These are phyloP conservation scores for Pythium scleroteichum DNA, from an alignment of 352 stramenopile species.

Conservation along the genomic window DNA sequence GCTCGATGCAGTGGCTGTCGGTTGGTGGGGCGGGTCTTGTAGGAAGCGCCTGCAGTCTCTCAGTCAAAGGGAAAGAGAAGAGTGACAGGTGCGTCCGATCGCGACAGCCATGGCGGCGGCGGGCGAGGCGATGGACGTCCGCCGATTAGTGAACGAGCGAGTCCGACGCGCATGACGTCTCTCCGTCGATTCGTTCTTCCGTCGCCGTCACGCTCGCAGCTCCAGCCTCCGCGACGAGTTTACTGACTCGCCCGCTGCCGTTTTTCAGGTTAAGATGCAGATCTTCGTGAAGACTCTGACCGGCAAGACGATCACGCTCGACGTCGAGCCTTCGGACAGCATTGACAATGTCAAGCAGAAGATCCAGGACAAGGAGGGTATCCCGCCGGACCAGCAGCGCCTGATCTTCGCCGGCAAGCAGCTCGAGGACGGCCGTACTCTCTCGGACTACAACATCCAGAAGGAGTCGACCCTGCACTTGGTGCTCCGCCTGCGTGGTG, in stretches of 20 bases:
- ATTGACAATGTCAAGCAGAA: conserved; percentile 99
- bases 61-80: conserved; percentile 39
- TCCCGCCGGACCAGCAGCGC: conserved; percentile 93
- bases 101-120: conserved; percentile 6
- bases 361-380: conserved; percentile 94
- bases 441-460: conserved; percentile 39
- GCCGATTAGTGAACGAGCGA: too few species aligned
- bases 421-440: conserved; percentile 30
- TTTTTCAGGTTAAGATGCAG: conserved; percentile 84
- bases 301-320: conserved; percentile 96
- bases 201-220: not conserved
- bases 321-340: conserved; percentile 96
- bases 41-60: conserved; percentile 27
- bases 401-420: conserved; percentile 37
- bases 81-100: conserved; percentile 30
- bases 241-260: not conserved
- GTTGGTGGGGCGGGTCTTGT: conserved; percentile 23
- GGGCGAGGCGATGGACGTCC: too few species aligned
- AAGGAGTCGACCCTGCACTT: conserved; percentile 96
- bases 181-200: too few species aligned
- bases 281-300: conserved; percentile 99
- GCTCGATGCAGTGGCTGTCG: conserved; percentile 23
- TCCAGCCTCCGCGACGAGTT: not conserved
- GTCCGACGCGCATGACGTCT: too few species aligned
- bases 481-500: conserved; percentile 93